A percentile compares a stretch with the other conserved stretches of the same genome.
Evolutionary conservation across 495 filamentous ascomycete genomes (phyloP).

Genomic region (Lophium mytilinum): DNA sequence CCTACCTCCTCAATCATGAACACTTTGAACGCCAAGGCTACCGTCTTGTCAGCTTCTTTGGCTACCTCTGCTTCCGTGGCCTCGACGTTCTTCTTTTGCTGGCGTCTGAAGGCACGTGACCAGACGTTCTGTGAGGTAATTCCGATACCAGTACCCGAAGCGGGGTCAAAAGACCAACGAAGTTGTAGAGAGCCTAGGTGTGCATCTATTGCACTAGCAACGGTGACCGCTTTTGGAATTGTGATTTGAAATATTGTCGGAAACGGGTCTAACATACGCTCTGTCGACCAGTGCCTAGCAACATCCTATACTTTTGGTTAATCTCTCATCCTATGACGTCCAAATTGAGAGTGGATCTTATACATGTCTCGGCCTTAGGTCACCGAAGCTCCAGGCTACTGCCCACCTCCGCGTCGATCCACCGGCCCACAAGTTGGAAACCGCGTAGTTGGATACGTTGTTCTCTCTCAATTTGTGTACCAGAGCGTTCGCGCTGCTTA

Average conservation of each 20-base stretch:
- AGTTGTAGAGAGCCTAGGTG: slow-evolving; percentile 42
- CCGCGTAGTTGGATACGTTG: slow-evolving; percentile 68
- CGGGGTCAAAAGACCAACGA: slow-evolving; percentile 44
- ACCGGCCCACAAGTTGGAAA: slow-evolving; percentile 74
- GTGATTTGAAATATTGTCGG: slow-evolving; percentile 48
- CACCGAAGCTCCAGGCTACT: slow-evolving; percentile 76
- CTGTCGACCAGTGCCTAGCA: slow-evolving; percentile 46
- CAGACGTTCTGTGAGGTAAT: slow-evolving; percentile 61
- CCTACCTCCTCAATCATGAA: slow-evolving; percentile 13
- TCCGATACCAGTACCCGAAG: slow-evolving; percentile 41
- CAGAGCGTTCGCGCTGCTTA: slow-evolving; percentile 58
- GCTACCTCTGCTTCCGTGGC: slow-evolving; percentile 22
- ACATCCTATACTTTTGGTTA: slow-evolving; percentile 36
- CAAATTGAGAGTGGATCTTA: slow-evolving; percentile 5
- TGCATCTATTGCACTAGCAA: slow-evolving; percentile 33
- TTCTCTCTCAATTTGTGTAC: slow-evolving; percentile 51
- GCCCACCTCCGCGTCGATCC: slow-evolving; percentile 78
- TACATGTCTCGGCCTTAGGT: slow-evolving; percentile 57
- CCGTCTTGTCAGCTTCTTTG: slow-evolving; percentile 23
- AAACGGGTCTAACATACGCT: slow-evolving; percentile 54
- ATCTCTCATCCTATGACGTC: neutral
- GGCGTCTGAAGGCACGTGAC: slow-evolving; percentile 59
- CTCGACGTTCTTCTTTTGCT: slow-evolving; percentile 27
- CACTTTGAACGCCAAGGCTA: slow-evolving; percentile 43
- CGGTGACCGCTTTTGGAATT: slow-evolving; percentile 22